Evolutionary conservation across 306 rosid species (phyloP).

Genomic region (Prunus campanulata): DNA sequence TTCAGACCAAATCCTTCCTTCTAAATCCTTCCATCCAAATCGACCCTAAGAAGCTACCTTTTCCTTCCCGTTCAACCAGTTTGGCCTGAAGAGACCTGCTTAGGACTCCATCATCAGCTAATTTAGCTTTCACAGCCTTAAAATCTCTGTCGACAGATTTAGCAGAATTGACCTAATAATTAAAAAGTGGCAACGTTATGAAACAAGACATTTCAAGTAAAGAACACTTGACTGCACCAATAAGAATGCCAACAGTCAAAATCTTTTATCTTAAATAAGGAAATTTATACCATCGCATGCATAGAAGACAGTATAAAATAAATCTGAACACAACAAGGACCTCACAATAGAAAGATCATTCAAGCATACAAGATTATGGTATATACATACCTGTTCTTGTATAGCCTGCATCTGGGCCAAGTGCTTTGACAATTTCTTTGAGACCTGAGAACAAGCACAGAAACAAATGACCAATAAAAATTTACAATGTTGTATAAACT

Average conservation of each 20-base stretch:
- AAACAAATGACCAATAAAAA: constrained; percentile 9
- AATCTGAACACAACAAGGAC: constrained; percentile 15
- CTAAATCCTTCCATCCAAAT: not conserved
- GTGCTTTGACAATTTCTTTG: constrained; percentile 73
- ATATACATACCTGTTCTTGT: constrained; percentile 70
- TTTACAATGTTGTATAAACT: not conserved
- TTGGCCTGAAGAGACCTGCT: constrained; percentile 82
- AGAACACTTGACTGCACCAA: constrained; percentile 1
- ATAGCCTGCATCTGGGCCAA: constrained; percentile 63
- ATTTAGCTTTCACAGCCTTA: constrained; percentile 62
- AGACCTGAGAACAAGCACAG: constrained; percentile 43
- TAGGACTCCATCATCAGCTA: constrained; percentile 60
- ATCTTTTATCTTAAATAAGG: not conserved
- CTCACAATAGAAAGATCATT: not conserved
- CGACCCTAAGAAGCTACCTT: constrained; percentile 40
- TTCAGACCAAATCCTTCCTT: not conserved
- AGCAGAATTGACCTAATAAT: constrained; percentile 59
- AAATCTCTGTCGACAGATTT: constrained; percentile 72
- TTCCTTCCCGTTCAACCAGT: constrained; percentile 59
- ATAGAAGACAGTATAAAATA: not conserved
- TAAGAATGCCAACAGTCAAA: not conserved
- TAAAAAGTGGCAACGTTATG: constrained; percentile 21
- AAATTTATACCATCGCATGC: not conserved
- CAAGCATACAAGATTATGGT: not conserved
- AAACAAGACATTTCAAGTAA: constrained; percentile 16